phyloP scores from a whole-genome alignment of 805 yeast genomes.

The Metschnikowia hibisci region DNA sequence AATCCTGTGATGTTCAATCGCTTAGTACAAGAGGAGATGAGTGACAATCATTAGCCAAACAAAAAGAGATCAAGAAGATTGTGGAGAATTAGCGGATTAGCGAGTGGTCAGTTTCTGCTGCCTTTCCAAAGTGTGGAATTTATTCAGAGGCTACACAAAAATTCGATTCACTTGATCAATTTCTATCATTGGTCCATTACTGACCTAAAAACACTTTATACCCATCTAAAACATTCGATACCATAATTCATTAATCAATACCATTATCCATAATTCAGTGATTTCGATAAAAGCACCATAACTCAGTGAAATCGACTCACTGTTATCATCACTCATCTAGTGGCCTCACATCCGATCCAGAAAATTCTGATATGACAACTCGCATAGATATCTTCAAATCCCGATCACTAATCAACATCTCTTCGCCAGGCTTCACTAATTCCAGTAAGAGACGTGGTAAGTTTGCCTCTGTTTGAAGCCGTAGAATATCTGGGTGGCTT shows the following conservation, averaged over 20 bases:
- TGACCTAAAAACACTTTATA: too few relatives aligned
- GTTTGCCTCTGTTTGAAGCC: conserved; percentile 44
- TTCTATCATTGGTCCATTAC: too few relatives aligned
- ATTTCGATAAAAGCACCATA: background rate
- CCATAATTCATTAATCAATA: too few relatives aligned
- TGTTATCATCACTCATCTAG: background rate
- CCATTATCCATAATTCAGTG: background rate
- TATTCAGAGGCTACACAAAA: too few relatives aligned
- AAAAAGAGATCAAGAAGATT: too few relatives aligned
- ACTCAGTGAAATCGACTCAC: too few relatives aligned
- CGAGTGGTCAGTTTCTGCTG: too few relatives aligned
- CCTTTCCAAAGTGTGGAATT: too few relatives aligned
- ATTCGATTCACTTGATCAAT: too few relatives aligned
- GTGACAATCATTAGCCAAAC: background rate
- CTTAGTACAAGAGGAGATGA: conserved; percentile 51
- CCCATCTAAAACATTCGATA: too few relatives aligned
- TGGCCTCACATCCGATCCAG: conserved; percentile 26
- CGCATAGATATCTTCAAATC: conserved; percentile 44
- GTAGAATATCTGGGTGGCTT: conserved; percentile 45
- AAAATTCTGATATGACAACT: conserved; percentile 16
- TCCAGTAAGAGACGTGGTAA: conserved; percentile 30
- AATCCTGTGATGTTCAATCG: conserved; percentile 53
- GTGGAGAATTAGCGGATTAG: too few relatives aligned
- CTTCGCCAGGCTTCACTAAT: conserved; percentile 43
- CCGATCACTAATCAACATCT: conserved; percentile 51